Base-by-base conservation (phyloP, 805 yeast species). In the Suhomyces tanzawaensis region DNA sequence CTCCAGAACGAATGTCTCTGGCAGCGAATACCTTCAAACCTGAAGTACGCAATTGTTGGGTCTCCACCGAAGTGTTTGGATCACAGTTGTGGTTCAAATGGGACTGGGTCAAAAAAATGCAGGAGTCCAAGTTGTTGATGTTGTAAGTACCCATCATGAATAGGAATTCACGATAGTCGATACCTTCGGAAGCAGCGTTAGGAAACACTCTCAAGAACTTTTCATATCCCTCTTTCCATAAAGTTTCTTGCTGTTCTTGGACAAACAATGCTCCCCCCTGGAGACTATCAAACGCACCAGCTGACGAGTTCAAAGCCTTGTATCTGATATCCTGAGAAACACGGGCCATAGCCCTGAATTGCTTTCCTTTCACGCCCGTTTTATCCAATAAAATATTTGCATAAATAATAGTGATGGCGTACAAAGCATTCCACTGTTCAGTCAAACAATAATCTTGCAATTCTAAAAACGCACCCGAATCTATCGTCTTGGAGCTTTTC, bases 1-100 rank as follows among this genome's bases (percentile, higher is more conserved):
- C 89, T 14, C 82, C 84, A 2, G 73, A 64, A 35, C 60, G 60
- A 28, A 87, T 77, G 32, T 74, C 77, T 34, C 77, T 66, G 22
- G 69, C 66, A 1, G 95, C 88, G 19, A 33, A 42, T 37, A 56
- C 69, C 46, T 73, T 77, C 45, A 86, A 66, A 3, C 85, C 85
- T 15, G 71, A 72, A 7, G 70, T 62, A 6, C 65, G 62, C 15
- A 67, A 67, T 13, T 68, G 57, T 4, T 62, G 54, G 1, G 62
- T 52, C 34, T 74, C 69, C 21, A 76, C 81, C 24, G 71, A 67
- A 3, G 81, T 80, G 51, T 81, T 85, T 2, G 93, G 90, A 28
- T 72, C 78, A 63, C 95, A 87, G 49, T 69, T 71, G 55, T 87
- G 95, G 52, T 86, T 86, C 51, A 86, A 62, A 52, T 84, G 85